Evolutionary conservation across 2,329 filamentous ascomycete genomes (phyloP), one percentile per base, ranked within the genome.

Genomic region (Alternaria conjuncta): DNA sequence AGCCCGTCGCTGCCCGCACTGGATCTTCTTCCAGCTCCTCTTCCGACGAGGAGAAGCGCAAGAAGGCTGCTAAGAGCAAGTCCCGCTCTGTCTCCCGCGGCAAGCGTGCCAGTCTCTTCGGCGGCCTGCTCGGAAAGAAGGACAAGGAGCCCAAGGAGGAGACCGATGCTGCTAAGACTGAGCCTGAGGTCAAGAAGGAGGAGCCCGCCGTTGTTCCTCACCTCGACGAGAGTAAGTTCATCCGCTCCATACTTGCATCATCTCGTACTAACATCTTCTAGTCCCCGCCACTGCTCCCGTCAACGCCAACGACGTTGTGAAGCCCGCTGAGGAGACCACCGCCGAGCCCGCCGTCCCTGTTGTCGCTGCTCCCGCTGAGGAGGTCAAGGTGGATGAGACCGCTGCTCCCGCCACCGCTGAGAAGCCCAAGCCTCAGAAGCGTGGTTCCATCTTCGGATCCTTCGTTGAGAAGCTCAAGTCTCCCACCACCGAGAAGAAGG

Each of bases 391-490:
- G 28, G 75, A 82, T 61, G 82, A 84, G 53, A 75, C 74, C 30
- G 58, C 65, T 12, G 73, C 69, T 21, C 71, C 76, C 67, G 73
- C 75, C 68, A 82, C 80, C 46, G 75, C 79, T 51, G 73, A 77
- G 65, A 80, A 80, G 72, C 79, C 85, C 71, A 94, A 93, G 89
- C 80, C 81, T 51, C 86, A 88, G 82, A 97, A 96, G 92, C 92
- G 93, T 81, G 89, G 89, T 82, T 96, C 92, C 70, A 90, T 94
- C 75, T 96, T 96, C 82, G 89, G 88, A 74, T 90, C 89, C 76
- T 89, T 92, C 78, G 87, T 86, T 82, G 91, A 93, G 72, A 82
- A 82, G 78, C 76, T 85, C 60, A 83, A 82, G 77, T 83, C 81
- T 77, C 84, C 84, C 11, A 80, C 79, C 36, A 78, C 77, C 65